phyloP scores from a whole-genome alignment of 495 filamentous ascomycete genomes.

The Pyrenula aspistea region DNA sequence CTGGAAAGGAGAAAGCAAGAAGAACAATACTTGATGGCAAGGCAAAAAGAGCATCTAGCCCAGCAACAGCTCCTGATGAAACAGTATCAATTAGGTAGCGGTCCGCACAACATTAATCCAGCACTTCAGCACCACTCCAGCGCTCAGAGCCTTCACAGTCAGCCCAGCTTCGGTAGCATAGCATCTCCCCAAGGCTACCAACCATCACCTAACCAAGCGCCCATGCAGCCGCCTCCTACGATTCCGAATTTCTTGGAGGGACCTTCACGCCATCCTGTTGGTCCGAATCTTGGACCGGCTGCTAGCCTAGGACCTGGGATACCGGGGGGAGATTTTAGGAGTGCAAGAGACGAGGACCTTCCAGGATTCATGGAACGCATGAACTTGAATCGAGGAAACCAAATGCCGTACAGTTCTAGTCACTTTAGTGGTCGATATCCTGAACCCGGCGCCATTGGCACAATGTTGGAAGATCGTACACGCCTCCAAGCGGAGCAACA shows the following conservation, averaged over 20 bases:
- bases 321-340: constrained; percentile 32
- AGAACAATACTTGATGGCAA: constrained; percentile 90
- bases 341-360: constrained; percentile 47
- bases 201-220: constrained; percentile 60
- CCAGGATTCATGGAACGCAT: constrained; percentile 47
- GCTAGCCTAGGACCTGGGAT: constrained; percentile 37
- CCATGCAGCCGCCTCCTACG: constrained; percentile 43
- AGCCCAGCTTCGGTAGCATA: constrained; percentile 88
- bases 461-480: constrained; percentile 48
- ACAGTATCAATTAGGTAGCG: constrained; percentile 55
- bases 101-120: constrained; percentile 33
- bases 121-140: constrained; percentile 85
- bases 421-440: constrained; percentile 25
- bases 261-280: constrained; percentile 24
- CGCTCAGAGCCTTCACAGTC: constrained; percentile 88
- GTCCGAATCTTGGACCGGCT: constrained; percentile 30
- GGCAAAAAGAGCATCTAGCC: constrained; percentile 84
- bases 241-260: constrained; percentile 65
- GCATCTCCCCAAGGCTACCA: constrained; percentile 70
- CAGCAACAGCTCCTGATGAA: constrained; percentile 74
- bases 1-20: constrained; percentile 94
- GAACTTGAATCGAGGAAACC: constrained; percentile 40
- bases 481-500: constrained; percentile 53
- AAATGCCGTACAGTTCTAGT: constrained; percentile 36
- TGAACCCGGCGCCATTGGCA: constrained; percentile 15